Percentiles rank a stretch among this genome's conserved stretches.
Conservation (phyloP, 345 rosid species). For the Pistacia integerrima region DNA sequence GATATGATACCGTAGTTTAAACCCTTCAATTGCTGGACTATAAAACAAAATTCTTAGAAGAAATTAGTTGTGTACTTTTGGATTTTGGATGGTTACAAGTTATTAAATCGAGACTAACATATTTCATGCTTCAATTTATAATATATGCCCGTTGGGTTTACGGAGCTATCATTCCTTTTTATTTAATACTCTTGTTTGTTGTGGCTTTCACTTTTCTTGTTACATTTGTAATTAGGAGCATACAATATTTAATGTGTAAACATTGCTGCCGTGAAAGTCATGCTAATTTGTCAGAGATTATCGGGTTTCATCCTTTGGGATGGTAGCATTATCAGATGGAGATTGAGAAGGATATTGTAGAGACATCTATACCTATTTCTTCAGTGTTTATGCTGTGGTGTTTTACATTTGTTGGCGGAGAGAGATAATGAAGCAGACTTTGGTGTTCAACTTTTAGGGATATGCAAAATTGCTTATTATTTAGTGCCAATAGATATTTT, state of each 20-base stretch:
- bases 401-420: background rate
- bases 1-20: background rate
- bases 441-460: background rate
- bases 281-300: background rate
- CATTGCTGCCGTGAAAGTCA: background rate
- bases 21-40: background rate
- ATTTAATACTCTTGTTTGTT: background rate
- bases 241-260: background rate
- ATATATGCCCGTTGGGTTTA: background rate
- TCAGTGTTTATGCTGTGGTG: background rate
- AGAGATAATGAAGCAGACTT: background rate
- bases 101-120: background rate
- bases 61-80: constrained; percentile 4
- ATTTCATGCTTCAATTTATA: background rate
- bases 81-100: background rate
- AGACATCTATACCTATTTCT: background rate
- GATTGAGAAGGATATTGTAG: background rate
- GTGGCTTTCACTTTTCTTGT: background rate
- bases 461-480: background rate
- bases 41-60: background rate
- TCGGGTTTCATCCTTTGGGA: background rate
- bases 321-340: background rate
- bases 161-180: background rate
- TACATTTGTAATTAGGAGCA: background rate
- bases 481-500: background rate